Evolutionary conservation across 2,329 filamentous ascomycete genomes (phyloP).

Genomic region (Calonectria pteridis): DNA sequence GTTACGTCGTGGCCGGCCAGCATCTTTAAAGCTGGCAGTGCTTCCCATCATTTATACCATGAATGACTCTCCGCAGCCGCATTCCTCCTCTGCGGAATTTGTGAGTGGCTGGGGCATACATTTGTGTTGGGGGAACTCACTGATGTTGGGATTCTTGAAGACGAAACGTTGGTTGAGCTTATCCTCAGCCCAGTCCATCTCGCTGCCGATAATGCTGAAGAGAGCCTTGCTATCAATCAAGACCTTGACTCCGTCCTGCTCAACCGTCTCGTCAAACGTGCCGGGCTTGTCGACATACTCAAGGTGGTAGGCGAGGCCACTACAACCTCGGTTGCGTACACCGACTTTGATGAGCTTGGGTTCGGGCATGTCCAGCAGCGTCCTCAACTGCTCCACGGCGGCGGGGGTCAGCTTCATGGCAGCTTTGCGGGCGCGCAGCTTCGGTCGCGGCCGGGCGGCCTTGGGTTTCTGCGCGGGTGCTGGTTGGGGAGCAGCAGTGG

Average conservation of each 20-base stretch:
- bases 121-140: conserved; percentile 67
- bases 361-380: conserved; percentile 84
- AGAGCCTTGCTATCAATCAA: conserved; percentile 97
- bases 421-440: conserved; percentile 80
- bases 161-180: conserved; percentile 93
- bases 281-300: conserved; percentile 95
- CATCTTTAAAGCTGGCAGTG: background rate
- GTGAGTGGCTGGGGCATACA: conserved; percentile 45
- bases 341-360: conserved; percentile 95
- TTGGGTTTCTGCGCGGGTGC: conserved; percentile 76
- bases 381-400: conserved; percentile 83
- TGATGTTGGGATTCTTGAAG: conserved; percentile 98
- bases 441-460: conserved; percentile 54
- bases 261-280: conserved; percentile 89
- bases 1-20: background rate
- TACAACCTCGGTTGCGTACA: conserved; percentile 94
- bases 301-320: conserved; percentile 90
- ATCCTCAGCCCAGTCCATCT: conserved; percentile 99
- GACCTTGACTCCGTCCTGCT: conserved; percentile 96
- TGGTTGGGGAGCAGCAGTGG: conserved; percentile 53
- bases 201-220: conserved; percentile 97
- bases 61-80: conserved; percentile 96
- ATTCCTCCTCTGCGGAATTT: conserved; percentile 83
- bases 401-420: conserved; percentile 87
- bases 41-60: conserved; percentile 70